Evolutionary conservation across 2,329 filamentous ascomycete species (phyloP).

Genomic region (Fusarium torreyae): DNA sequence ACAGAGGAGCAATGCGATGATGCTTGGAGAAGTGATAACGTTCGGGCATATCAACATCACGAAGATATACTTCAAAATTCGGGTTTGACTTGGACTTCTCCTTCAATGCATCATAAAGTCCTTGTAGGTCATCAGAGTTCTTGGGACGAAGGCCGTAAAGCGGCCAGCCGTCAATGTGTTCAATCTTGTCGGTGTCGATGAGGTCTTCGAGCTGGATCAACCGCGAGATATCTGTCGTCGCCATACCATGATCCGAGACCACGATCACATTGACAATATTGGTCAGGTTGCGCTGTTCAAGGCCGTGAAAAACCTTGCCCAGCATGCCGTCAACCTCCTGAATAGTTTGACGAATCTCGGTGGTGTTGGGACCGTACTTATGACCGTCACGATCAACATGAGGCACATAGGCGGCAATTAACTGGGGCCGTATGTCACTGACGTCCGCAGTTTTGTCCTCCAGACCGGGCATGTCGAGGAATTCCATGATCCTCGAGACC

Average conservation of each 20-base stretch:
- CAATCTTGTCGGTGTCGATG: constrained; percentile 82
- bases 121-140: constrained; percentile 73
- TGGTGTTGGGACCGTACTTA: constrained; percentile 92
- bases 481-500: constrained; percentile 82
- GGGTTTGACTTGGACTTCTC: constrained; percentile 73
- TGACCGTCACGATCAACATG: constrained; percentile 92
- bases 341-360: constrained; percentile 87
- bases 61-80: constrained; percentile 88
- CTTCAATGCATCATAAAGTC: constrained; percentile 74
- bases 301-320: constrained; percentile 79
- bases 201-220: constrained; percentile 93
- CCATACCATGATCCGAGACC: constrained; percentile 99
- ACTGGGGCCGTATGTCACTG: constrained; percentile 79
- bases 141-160: constrained; percentile 90
- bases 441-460: constrained; percentile 68
- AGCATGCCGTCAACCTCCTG: constrained; percentile 86
- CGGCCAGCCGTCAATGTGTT: constrained; percentile 94
- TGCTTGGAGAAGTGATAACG: constrained; percentile 93
- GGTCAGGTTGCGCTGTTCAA: constrained; percentile 87
- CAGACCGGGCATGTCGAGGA: constrained; percentile 85
- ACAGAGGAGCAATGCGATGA: constrained; percentile 90
- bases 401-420: constrained; percentile 95
- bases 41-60: constrained; percentile 89
- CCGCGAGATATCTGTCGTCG: constrained; percentile 85
- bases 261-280: constrained; percentile 92